Base-by-base conservation (phyloP, 2,329 filamentous ascomycete species). In the Zopfia rhizophila region DNA sequence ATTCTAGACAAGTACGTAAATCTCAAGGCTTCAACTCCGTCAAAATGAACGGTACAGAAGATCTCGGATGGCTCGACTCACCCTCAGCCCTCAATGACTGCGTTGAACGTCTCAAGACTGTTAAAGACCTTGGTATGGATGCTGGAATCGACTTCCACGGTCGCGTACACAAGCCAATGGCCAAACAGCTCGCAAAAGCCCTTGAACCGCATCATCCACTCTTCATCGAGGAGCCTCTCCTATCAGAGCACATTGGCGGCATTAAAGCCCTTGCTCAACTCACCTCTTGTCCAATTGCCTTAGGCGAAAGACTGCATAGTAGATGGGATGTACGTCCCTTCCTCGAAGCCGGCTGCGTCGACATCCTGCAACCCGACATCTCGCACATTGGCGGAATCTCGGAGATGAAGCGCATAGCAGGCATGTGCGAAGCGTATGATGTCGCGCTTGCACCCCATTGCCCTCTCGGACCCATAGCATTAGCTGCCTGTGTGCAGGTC, bases 41-140 rank as follows among this genome's bases (percentile, higher is more conserved):
- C 41, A 91, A 91, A 65, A 91, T 92, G 88, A 91, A 91, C 63
- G 89, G 81, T 5, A 91, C 88, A 0, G 86, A 88, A 61, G 88
- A 91, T 51, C 70, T 91, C 1, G 85, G 83, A 54, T 91, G 88
- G 88, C 77, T 92, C 0, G 89, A 92, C 68, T 87, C 86, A 1
- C 89, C 89, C 0, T 75, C 78, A 0, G 78, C 78, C 0, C 76
- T 92, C 0, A 78, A 87, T 31, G 75, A 79, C 4, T 84, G 82
- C 31, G 83, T 91, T 2, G 82, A 88, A 46, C 79, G 89, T 2
- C 74, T 92, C 10, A 84, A 86, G 55, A 76, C 81, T 0, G 88
- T 92, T 7, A 90, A 88, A 63, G 77, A 78, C 0, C 71, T 90
- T 0, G 88, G 88, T 1, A 80, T 92, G 56, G 88, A 91, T 45